Conservation (phyloP, 2,329 filamentous ascomycete genomes). For the Colletotrichum sp. region DNA sequence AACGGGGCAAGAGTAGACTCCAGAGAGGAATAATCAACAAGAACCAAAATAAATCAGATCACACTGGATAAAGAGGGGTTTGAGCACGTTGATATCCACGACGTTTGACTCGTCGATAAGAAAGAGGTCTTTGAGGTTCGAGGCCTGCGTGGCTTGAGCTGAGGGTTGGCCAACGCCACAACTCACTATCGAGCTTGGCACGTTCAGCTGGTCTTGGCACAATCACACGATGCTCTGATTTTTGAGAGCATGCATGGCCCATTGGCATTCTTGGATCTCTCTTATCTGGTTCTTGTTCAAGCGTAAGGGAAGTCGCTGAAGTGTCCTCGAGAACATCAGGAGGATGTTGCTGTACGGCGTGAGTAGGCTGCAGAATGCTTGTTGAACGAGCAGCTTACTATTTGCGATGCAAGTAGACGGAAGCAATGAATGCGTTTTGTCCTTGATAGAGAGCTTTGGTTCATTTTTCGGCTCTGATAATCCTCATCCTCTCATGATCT, state of each 20-base stretch:
- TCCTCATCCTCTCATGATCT: not conserved
- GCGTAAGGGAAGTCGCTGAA: not conserved
- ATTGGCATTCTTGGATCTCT: not conserved
- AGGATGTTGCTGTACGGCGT: not conserved
- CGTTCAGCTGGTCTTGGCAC: not conserved
- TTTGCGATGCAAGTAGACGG: fast-evolving
- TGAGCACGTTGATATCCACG: not conserved
- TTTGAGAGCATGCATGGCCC: not conserved
- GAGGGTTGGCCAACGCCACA: not conserved
- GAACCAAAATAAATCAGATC: not conserved
- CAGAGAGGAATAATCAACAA: not conserved
- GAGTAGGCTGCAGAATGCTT: not conserved
- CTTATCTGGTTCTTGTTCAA: not conserved
- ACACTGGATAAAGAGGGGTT: not conserved
- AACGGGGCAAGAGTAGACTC: not conserved
- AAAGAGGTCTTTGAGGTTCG: not conserved
- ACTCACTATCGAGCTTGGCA: not conserved
- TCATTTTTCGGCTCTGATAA: not conserved
- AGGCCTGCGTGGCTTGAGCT: not conserved
- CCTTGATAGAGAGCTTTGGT: not conserved
- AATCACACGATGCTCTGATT: not conserved
- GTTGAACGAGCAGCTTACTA: fast-evolving
- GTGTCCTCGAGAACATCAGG: not conserved
- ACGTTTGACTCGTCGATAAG: not conserved
- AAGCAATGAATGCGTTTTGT: not conserved